These are phyloP conservation scores for Phytophthora cactorum DNA, from an alignment of 352 stramenopile genomes.

Conservation along the genomic window DNA sequence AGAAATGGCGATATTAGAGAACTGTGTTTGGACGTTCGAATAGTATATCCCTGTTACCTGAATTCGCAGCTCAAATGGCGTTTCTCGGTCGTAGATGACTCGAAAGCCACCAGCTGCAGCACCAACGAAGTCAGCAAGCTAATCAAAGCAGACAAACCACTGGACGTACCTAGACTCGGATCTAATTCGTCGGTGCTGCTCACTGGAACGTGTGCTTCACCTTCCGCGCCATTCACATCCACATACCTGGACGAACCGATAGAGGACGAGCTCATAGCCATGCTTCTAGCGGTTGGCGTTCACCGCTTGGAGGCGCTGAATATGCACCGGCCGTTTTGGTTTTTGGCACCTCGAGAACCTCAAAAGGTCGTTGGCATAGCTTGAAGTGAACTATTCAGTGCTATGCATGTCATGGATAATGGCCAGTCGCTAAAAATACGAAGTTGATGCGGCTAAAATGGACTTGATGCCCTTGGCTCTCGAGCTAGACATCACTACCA, in stretches of 20 bases:
- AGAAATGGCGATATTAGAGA: neutral
- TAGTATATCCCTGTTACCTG: conserved; percentile 49
- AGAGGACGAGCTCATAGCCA: conserved; percentile 51
- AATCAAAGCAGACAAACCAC: neutral
- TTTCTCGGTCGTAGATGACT: conserved; percentile 93
- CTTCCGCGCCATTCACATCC: conserved; percentile 30
- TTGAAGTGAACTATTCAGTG: neutral
- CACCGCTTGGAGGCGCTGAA: neutral
- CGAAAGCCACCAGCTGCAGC: conserved; percentile 78
- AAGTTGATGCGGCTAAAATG: conserved; percentile 24
- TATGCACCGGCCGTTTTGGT: conserved; percentile 25
- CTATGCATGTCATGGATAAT: conserved; percentile 16
- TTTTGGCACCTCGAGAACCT: conserved; percentile 3
- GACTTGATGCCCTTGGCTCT: conserved; percentile 20
- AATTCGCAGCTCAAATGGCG: conserved; percentile 90
- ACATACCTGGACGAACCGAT: conserved; percentile 48
- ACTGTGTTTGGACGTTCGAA: no score
- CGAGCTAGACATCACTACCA: neutral
- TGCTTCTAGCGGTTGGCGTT: neutral
- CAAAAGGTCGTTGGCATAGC: conserved; percentile 22
- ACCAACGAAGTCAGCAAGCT: neutral
- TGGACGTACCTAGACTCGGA: conserved; percentile 67
- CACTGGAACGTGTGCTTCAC: conserved; percentile 56
- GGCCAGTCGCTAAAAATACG: conserved; percentile 38
- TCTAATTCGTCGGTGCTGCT: conserved; percentile 72